Base-by-base conservation (phyloP, 768 basidiomycete species). In the Suillus tomentosus region DNA sequence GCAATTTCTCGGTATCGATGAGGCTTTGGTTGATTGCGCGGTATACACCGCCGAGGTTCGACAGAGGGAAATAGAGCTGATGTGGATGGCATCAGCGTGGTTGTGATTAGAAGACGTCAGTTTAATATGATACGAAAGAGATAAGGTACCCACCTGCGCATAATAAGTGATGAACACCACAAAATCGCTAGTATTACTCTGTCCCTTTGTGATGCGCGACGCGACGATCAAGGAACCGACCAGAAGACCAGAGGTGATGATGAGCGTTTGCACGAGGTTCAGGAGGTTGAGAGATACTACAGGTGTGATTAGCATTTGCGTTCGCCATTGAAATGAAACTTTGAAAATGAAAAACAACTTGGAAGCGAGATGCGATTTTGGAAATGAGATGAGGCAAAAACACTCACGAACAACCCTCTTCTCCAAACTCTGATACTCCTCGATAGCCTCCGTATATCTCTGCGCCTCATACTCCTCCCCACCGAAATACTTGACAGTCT, bases 401-500 rank as follows among this genome's bases (percentile, higher is more conserved):
- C 1, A 79, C 88, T 62, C 71, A 91, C 91, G 76, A 62, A 90
- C 87, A 62, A 94, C 92, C 71, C 81, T 86, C 73, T 85, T 88
- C 69, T 94, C 92, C 55, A 90, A 75, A 10, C 75, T 75, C 69
- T 96, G 94, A 69, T 94, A 95, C 61, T 88, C 82, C 17, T 80
- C 73, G 65, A 96, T 83, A 3, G 94, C 91, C 15, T 88, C 82
- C 13, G 79, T 74, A 70, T 94, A 95, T 37, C 94, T 82, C 50
- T 81, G 80, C 19, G 82, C 83, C 72, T 96, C 94, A 69, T 94
- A 86, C 27, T 85, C 82, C 74, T 96, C 94, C 17, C 92, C 90
- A n/a, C 87, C 87, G 72, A 95, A 95, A 73, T 93, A 93, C 74
- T 93, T 95, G 69, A 94, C 89, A 5, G 92, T 94, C 74, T 91